A percentile compares a stretch with the other conserved stretches of the same genome.
These are phyloP conservation scores for Neohortaea acidophila DNA, from an alignment of 495 filamentous ascomycete species.

Conservation along the genomic window DNA sequence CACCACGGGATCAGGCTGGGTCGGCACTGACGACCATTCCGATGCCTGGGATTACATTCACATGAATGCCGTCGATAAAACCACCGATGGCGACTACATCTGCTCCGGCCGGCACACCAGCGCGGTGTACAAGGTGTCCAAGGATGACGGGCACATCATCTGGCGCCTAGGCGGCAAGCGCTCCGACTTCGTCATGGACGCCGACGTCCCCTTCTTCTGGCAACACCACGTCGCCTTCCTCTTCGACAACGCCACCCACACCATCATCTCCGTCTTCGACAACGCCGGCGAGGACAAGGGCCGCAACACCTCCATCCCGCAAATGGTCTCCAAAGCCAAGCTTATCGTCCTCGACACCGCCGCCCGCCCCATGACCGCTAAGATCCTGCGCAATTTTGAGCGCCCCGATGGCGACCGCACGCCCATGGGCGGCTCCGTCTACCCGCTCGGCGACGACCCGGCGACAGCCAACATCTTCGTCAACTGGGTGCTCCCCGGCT, in stretches of 20 bases:
- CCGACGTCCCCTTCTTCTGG: slow-evolving; percentile 6
- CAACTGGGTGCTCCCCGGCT: slow-evolving; percentile 4
- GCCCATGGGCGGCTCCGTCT: not conserved
- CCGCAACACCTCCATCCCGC: not conserved
- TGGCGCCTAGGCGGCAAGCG: slow-evolving; percentile 15
- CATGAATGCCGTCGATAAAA: slow-evolving; percentile 17
- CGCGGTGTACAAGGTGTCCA: slow-evolving; percentile 12
- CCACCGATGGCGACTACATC: slow-evolving; percentile 14
- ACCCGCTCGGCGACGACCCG: slow-evolving; percentile 1
- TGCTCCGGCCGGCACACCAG: slow-evolving; percentile 14
- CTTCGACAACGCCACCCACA: slow-evolving; percentile 1
- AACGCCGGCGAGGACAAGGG: slow-evolving; percentile 3
- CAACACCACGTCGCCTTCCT: not conserved
- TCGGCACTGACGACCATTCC: too few species aligned
- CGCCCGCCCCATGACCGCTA: slow-evolving; percentile 3
- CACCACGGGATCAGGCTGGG: too few species aligned
- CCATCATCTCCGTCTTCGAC: slow-evolving; percentile 6
- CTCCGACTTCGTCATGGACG: slow-evolving; percentile 3
- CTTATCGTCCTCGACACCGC: slow-evolving; percentile 5
- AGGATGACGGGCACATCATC: slow-evolving; percentile 13
- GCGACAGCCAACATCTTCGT: slow-evolving; percentile 12
- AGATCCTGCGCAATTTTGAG: not conserved
- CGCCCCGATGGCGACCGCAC: slow-evolving; percentile 1
- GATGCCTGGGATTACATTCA: too few species aligned
- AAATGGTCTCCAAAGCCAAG: slow-evolving; percentile 2